Percentiles rank a stretch among this genome's conserved stretches.
These are phyloP conservation scores for Fusarium papillatum DNA, from an alignment of 2,329 filamentous ascomycete species.

Conservation along the genomic window DNA sequence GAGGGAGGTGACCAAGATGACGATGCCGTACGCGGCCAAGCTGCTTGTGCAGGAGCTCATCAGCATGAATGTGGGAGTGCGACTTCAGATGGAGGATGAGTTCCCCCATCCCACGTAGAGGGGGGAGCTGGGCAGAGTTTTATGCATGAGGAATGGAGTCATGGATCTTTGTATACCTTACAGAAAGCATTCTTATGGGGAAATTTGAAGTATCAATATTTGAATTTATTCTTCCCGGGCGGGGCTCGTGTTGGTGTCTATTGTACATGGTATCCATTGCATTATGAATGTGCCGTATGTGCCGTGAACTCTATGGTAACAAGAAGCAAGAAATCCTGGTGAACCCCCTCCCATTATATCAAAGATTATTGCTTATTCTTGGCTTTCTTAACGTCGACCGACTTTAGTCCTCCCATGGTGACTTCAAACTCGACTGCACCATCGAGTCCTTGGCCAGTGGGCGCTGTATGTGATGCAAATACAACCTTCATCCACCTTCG, in stretches of 20 bases:
- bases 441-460: slow-evolving; percentile 61
- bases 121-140: slow-evolving; percentile 13
- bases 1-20: slow-evolving; percentile 89
- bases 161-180: slow-evolving; percentile 33
- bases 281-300: background rate
- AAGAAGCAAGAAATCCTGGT: background rate
- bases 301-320: background rate
- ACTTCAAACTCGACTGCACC: slow-evolving; percentile 82
- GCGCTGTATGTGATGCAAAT: slow-evolving; percentile 82
- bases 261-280: background rate
- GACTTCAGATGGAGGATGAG: slow-evolving; percentile 92
- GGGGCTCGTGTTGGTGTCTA: background rate
- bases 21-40: slow-evolving; percentile 98
- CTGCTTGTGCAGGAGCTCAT: slow-evolving; percentile 95
- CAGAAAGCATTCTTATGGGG: slow-evolving; percentile 28
- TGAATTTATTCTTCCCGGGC: slow-evolving; percentile 17
- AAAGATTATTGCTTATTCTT: slow-evolving; percentile 6
- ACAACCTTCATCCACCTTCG: slow-evolving; percentile 88
- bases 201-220: slow-evolving; percentile 20
- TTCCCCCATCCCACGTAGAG: slow-evolving; percentile 76
- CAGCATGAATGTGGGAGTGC: slow-evolving; percentile 98
- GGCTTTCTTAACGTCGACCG: slow-evolving; percentile 34
- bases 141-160: slow-evolving; percentile 35
- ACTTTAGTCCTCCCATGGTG: slow-evolving; percentile 72
- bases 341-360: too few species aligned